Base-by-base conservation (phyloP, 768 basidiomycete species). In the Tylopilus vinaceipallidus region DNA sequence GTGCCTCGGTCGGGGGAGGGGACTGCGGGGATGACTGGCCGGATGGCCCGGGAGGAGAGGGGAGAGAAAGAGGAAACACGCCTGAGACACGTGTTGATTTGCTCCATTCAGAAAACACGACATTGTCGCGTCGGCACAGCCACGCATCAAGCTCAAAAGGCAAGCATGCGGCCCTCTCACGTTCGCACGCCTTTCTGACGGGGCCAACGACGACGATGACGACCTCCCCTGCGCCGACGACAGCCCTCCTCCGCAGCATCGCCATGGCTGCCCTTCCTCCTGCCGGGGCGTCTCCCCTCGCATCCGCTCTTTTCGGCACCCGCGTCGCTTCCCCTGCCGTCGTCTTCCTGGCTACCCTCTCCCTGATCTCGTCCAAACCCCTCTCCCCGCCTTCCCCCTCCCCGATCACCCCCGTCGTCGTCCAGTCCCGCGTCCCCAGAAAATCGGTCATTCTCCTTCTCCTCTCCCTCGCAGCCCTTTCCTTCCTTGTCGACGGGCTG, bases 401-500 rank as follows among this genome's bases (percentile, higher is more conserved):
- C 36, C 82, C 81, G 56, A 91, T 92, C 63, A 88, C 83, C 33
- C 71, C 84, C 45, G 88, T 92, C 65, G 81, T 91, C 68, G 81
- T 91, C 63, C 78, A 84, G 47, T 79, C 77, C 49, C 75, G 78
- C 52, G 75, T 84, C 45, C 92, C 93, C 35, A 85, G 94, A 62
- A 82, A 87, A 51, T 78, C 78, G 35, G 69, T 84, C 52, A 92
- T 98, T 63, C 75, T 94, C 40, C 66, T 76, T 36, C 72, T 91
- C 52, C 75, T 95, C 40, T 80, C 86, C 42, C 71, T 93, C 45
- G 64, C 77, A 20, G 79, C 88, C n/a, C 66, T 86, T 43, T 83
- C 86, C 14, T 95, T 83, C 64, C 74, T 95, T 43, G 68, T 82
- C 26, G 91, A 95, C 62, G 93, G 90, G 13, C 73, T 86, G 27